Evolutionary conservation across 306 rosid genomes (phyloP), one percentile per base, ranked within the genome.

Genomic region (Quercus parvula): DNA sequence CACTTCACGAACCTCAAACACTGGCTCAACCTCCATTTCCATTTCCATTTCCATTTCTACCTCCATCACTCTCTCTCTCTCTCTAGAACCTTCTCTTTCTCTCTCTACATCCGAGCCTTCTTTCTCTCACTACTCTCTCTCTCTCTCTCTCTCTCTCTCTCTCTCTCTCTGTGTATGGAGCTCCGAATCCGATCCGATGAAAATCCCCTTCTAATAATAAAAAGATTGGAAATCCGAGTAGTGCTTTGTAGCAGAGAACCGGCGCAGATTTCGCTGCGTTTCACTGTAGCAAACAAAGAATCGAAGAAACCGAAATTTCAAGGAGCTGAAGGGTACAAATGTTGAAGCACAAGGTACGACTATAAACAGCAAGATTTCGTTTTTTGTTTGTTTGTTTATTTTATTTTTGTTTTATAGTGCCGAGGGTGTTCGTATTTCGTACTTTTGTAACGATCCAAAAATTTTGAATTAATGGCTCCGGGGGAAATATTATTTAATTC

Each of bases 11-110:
- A 87, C 92, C 72, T 73, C 86, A 56, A 86, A 85, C 67, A 89
- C 84, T 46, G 72, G 75, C 63, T 86, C 88, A 72, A 77, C 77
- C 79, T 89, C 92, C 90, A 86, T 86, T 63, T 82, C 92, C 18
- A 25, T 84, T 55, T 86, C 89, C 13, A n/a, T 38, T 38, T 70
- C 59, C 54, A 8, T 41, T 12, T 70, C 70, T 15, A 79, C 84
- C 33, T 78, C 91, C 84, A 59, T 75, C 62, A 63, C 78, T 25
- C 76, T 14, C 59, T 52, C 46, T 49, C 54, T 49, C 54, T 44
- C 51, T 44, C 13, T 49, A 49, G 54, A 49, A 49, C 54, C 54
- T 49, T 49, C 54, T 49, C 54, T 13, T 12, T 49, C 77, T 74
- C 71, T 17, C 71, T 22, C 70, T 25, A 41, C 46, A 41, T 41